Evolutionary conservation across 1,139 yeast genomes (phyloP), one percentile per base, ranked within the genome.

Genomic region (Kodamaea anthophila): DNA sequence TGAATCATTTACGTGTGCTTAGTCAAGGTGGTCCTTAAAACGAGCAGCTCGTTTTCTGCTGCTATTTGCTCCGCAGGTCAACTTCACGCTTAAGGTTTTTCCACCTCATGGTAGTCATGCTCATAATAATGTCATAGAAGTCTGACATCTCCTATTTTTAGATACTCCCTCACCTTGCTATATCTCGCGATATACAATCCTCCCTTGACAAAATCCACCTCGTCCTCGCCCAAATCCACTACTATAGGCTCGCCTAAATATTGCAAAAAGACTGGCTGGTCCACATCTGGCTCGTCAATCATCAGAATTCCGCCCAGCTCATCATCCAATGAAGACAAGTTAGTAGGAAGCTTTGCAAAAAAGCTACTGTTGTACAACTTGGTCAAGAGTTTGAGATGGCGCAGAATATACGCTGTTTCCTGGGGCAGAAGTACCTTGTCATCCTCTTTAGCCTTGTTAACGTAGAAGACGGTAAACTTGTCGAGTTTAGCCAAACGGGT

Each of bases 161-260:
- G 40, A 38, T 60, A 64, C 24, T 35, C 40, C 33, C 55, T 52
- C 8, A 82, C 60, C 5, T 75, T 69, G 13, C 67, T 65, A 55
- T 85, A 88, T 35, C 85, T 66, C 49, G 85, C 68, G 24, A 84
- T 86, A 46, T 84, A 86, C 8, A 87, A 75, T 21, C 88, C 85
- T n/a, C 74, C 77, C 12, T 61, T 53, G 5, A 61, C 68, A 38
- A 87, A 61, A 29, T 77, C 83, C 9, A 87, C 63, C 34, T 70
- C 77, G 5, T 49, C 61, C 13, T 57, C 64, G 5, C 61, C 62
- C 28, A 57, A 38, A 4, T 41, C 35, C 3, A 44, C 39, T 5
- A 63, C 53, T 4, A 64, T 54, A 3, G 33, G 38, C 4, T 40
- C 37, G 9, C 62, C 48, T 1, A 58, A 38, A 3, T 83, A 87